Base-by-base conservation (phyloP, 1,284 basidiomycete genomes). In the Sparassis latifolia region DNA sequence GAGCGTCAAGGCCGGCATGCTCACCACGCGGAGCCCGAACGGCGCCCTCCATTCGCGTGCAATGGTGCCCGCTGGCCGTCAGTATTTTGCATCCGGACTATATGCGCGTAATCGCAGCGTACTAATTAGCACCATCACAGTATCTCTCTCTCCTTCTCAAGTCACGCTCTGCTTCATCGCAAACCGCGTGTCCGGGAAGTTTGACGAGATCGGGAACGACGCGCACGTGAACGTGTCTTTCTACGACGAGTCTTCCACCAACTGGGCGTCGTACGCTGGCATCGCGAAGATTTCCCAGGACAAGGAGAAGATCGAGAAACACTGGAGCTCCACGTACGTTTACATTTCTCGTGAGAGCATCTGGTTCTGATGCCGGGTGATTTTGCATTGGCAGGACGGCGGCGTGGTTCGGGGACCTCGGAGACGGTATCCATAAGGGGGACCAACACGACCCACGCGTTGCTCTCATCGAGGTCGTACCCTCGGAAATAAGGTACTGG, bases 391-490 rank as follows among this genome's bases (percentile, higher is more conserved):
- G 12, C 2, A 87, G 85, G 3, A 72, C 79, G 42, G 70, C 82
- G 9, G 88, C 86, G 0, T 96, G 91, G 80, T 95, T 96, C 62
- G 90, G 89, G 27, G 86, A 95, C 65, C 74, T 94, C 54, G 84
- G 84, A 44, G 93, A 96, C 59, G 90, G 89, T n/a, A 70, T 87
- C 12, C 90, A 93, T 67, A 89, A 84, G 55, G 93, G 93, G 33
- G 80, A 88, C 61, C 77, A 78, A 49, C 74, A 79, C 51, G 94
- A 97, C 58, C 90, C 92, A 0, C 80, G 94, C 31, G 80, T 97
- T 3, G 78, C 83, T 1, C 65, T 92, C 39, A 87, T 97, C 58
- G 82, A 93, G 65, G 82, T 97, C 42, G 67, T 86, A 47, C 91
- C 93, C 0, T 77, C 84, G 29, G 89, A 92, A 69, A 84, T 94